phyloP scores from a whole-genome alignment of 371 early-diverging fungal species.

The Apophysomyces variabilis region DNA sequence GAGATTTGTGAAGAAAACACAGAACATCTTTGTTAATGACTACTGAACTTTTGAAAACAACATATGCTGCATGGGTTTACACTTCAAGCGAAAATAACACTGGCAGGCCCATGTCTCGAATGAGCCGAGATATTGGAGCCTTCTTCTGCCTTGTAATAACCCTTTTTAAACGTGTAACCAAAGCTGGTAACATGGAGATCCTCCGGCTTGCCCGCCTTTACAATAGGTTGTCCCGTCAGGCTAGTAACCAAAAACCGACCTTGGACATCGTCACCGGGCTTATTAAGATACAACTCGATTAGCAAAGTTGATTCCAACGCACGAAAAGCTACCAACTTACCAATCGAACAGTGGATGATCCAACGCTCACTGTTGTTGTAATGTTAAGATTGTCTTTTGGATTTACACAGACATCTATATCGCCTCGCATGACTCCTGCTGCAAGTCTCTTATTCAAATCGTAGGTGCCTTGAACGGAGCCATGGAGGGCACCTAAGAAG shows the following conservation, averaged over 20 bases:
- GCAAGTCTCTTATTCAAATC: conserved; percentile 3
- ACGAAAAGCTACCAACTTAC: conserved; percentile 2
- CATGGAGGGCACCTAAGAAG: conserved; percentile 19
- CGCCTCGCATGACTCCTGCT: conserved; percentile 20
- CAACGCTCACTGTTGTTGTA: conserved; percentile 16
- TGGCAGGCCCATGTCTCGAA: conserved; percentile 6
- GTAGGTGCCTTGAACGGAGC: conserved; percentile 22
- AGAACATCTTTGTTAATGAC: no score
- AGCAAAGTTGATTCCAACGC: no score
- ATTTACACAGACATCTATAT: conserved; percentile 14
- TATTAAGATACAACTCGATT: neutral
- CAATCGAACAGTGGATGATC: conserved; percentile 18
- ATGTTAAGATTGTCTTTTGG: conserved; percentile 15
- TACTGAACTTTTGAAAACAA: no score
- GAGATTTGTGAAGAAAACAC: no score
- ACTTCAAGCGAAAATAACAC: neutral
- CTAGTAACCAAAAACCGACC: conserved; percentile 23
- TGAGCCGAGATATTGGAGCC: neutral
- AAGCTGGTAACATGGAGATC: conserved; percentile 28
- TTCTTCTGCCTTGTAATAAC: conserved; percentile 23
- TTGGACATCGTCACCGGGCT: conserved; percentile 25
- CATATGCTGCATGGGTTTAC: no score
- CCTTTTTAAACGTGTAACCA: conserved; percentile 20
- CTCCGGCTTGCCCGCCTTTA: conserved; percentile 26
- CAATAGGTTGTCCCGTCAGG: conserved; percentile 17